phyloP scores from a whole-genome alignment of 352 stramenopile species.

The Phytophthora pseudosyringae region DNA sequence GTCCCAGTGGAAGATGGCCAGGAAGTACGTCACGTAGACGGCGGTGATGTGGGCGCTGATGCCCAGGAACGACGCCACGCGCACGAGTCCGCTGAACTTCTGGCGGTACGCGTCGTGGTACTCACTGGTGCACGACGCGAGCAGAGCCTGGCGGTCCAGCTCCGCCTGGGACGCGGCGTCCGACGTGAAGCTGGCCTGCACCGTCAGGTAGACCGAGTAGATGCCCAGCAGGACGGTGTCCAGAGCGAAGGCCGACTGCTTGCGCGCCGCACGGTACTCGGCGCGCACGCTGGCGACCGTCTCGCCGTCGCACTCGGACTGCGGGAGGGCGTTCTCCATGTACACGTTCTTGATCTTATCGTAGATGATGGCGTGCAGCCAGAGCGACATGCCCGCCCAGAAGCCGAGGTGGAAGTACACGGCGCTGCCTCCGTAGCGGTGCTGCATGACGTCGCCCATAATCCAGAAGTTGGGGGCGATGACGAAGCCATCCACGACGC shows the following conservation, averaged over 20 bases:
- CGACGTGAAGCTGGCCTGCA: slow-evolving; percentile 72
- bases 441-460: slow-evolving; percentile 55
- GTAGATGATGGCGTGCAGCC: slow-evolving; percentile 84
- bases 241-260: slow-evolving; percentile 65
- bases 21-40: slow-evolving; percentile 74
- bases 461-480: slow-evolving; percentile 78
- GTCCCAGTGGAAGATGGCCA: slow-evolving; percentile 79
- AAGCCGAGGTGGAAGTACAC: slow-evolving; percentile 63
- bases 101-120: slow-evolving; percentile 68
- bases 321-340: slow-evolving; percentile 83
- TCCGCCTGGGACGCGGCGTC: slow-evolving; percentile 69
- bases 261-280: slow-evolving; percentile 70
- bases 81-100: slow-evolving; percentile 65
- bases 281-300: slow-evolving; percentile 78
- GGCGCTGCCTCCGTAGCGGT: slow-evolving; percentile 57
- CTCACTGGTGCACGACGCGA: slow-evolving; percentile 68
- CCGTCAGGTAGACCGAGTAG: slow-evolving; percentile 77
- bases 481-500: slow-evolving; percentile 76
- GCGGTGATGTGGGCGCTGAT: slow-evolving; percentile 80
- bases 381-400: slow-evolving; percentile 71
- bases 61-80: slow-evolving; percentile 81
- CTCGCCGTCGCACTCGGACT: slow-evolving; percentile 82
- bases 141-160: slow-evolving; percentile 53
- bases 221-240: slow-evolving; percentile 79
- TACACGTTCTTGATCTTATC: slow-evolving; percentile 91